phyloP scores from a whole-genome alignment of 768 basidiomycete genomes.

The Sarcomyxa edulis region DNA sequence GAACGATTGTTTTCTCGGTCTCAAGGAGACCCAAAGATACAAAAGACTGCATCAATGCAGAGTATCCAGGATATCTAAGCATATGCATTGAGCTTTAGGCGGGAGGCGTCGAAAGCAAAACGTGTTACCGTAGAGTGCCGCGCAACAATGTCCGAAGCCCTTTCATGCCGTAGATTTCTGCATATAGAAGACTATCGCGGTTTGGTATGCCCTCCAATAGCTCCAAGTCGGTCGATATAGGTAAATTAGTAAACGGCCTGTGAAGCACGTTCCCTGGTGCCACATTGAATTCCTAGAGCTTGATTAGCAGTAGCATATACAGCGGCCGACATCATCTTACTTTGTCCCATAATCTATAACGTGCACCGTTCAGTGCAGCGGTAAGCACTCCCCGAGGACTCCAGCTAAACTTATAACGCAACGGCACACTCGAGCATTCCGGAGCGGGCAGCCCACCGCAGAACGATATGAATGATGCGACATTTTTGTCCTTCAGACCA shows the following conservation, averaged over 20 bases:
- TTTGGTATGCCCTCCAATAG: constrained; percentile 82
- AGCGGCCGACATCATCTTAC: constrained; percentile 29
- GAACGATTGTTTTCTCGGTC: constrained; percentile 23
- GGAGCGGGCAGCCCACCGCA: constrained; percentile 91
- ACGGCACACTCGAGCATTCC: constrained; percentile 55
- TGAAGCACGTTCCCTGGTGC: constrained; percentile 44
- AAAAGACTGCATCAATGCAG: constrained; percentile 69
- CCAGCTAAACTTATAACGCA: constrained; percentile 95
- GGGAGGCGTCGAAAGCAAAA: neutral
- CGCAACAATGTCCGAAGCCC: constrained; percentile 64
- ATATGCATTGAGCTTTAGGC: neutral
- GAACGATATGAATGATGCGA: constrained; percentile 80
- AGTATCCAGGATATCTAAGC: constrained; percentile 79
- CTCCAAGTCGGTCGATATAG: constrained; percentile 52
- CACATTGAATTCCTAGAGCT: neutral
- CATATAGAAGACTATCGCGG: constrained; percentile 73
- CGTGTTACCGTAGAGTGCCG: constrained; percentile 73
- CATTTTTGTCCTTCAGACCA: constrained; percentile 40
- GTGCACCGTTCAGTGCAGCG: constrained; percentile 72
- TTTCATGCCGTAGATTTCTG: constrained; percentile 35
- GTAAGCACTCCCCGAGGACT: constrained; percentile 81
- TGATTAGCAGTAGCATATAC: constrained; percentile 2
- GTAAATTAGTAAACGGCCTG: constrained; percentile 59
- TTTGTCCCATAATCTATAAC: constrained; percentile 52
- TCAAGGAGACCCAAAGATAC: constrained; percentile 65